Conservation (phyloP, 176 grass and related monocot genomes). For the Carex cristatella region DNA sequence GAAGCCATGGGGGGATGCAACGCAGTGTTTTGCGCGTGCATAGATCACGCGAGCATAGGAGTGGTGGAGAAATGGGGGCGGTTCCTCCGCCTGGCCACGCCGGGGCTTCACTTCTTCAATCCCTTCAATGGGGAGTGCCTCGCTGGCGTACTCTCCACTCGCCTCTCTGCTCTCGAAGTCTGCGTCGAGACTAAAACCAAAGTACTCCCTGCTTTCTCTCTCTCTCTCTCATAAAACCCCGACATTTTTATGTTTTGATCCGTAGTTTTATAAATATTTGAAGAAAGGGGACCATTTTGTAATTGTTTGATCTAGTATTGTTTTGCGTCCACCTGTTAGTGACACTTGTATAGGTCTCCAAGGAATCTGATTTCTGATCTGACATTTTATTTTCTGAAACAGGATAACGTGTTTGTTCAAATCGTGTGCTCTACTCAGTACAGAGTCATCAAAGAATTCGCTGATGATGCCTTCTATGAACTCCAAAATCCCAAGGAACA, state of each 20-base stretch:
- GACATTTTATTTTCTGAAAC: constrained; percentile 14
- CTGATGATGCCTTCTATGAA: constrained; percentile 95
- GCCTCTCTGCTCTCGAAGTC: constrained; percentile 83
- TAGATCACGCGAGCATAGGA: constrained; percentile 89
- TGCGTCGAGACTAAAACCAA: constrained; percentile 98
- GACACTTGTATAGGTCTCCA: not conserved
- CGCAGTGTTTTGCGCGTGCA: constrained; percentile 68
- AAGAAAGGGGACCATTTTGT: not conserved
- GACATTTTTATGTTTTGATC: not conserved
- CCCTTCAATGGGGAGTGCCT: constrained; percentile 76
- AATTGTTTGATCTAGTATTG: not conserved
- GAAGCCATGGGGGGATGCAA: constrained; percentile 42
- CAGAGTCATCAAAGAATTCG: constrained; percentile 74
- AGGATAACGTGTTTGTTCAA: constrained; percentile 98
- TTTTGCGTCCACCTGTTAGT: not conserved
- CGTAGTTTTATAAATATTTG: not conserved
- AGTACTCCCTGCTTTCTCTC: constrained; percentile 14
- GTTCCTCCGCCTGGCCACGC: constrained; percentile 67
- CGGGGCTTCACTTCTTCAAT: constrained; percentile 89
- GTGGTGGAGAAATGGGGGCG: constrained; percentile 94
- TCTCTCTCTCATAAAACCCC: not conserved
- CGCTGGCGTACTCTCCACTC: constrained; percentile 76
- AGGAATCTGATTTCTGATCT: not conserved
- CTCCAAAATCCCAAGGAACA: constrained; percentile 89
- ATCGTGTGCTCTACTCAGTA: constrained; percentile 94